A percentile compares a stretch with the other conserved stretches of the same genome.
Evolutionary conservation across 1,284 basidiomycete genomes (phyloP).

Genomic region (Schizophyllum commune): DNA sequence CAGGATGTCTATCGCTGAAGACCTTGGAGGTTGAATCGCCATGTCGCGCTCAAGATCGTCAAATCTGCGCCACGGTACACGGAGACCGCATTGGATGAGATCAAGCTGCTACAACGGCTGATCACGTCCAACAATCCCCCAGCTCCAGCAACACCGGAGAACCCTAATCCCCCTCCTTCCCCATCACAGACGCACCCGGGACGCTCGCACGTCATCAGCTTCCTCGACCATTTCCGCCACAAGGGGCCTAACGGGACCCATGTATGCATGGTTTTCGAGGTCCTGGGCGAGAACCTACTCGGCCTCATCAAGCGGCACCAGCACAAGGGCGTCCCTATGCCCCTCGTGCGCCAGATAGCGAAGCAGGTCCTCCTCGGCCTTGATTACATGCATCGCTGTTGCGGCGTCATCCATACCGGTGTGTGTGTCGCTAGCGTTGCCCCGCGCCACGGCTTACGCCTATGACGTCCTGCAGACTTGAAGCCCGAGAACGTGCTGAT

Average conservation of each 20-base stretch:
- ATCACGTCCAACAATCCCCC: conserved; percentile 81
- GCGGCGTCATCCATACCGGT: conserved; percentile 91
- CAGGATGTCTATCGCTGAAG: conserved; percentile 10
- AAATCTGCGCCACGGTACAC: conserved; percentile 97
- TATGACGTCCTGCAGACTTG: conserved; percentile 50
- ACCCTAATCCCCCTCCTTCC: conserved; percentile 55
- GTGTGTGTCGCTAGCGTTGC: conserved; percentile 14
- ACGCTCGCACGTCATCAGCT: conserved; percentile 84
- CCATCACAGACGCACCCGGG: conserved; percentile 62
- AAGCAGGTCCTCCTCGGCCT: conserved; percentile 94
- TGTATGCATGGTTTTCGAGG: conserved; percentile 99
- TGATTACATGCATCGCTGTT: conserved; percentile 97
- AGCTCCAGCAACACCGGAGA: conserved; percentile 38
- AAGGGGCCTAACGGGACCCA: conserved; percentile 95
- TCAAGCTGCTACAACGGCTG: conserved; percentile 93
- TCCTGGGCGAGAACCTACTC: conserved; percentile 95
- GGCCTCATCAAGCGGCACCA: conserved; percentile 96
- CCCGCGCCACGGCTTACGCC: not conserved
- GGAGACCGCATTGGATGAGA: conserved; percentile 97
- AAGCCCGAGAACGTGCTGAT: conserved; percentile 99
- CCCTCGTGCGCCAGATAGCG: conserved; percentile 92
- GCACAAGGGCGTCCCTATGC: conserved; percentile 91
- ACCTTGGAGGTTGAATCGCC: conserved; percentile 72
- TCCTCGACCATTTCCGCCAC: conserved; percentile 96
- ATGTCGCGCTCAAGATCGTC: conserved; percentile 98